Evolutionary conservation across 2,329 filamentous ascomycete species (phyloP), one percentile per base, ranked within the genome.

Genomic region (Leptographium wingfieldii): DNA sequence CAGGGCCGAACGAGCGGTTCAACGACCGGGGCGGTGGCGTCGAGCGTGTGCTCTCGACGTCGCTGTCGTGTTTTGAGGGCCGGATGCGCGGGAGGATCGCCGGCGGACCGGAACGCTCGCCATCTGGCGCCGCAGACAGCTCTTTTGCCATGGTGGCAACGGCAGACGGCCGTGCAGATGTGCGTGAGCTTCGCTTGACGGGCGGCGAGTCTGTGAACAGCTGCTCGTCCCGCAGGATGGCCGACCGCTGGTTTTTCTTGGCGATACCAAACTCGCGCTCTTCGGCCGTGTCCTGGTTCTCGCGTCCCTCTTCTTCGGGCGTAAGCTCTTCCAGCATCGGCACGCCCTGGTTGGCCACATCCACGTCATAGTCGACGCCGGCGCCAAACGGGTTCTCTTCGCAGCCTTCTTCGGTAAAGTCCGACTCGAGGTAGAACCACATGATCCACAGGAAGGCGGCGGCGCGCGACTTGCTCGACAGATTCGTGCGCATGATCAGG

Each of bases 351-450:
- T 86, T 87, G 51, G 82, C 81, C 1, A 86, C 81, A 62, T 83
- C 80, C 1, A 82, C 73, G 10, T 77, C 80, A 63, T 87, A 87
- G 67, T 86, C 84, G 2, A 87, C 81, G 14, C 84, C 85, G 12
- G 77, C 70, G 0, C 94, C 94, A 67, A 96, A 99, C 0, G 94
- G 94, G 68, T 99, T 99, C 66, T 89, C 86, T 55, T 90, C 80
- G 53, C 90, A 92, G 60, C 89, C 90, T 67, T 96, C 89, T 66
- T 87, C 84, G 0, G 89, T 89, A 66, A 96, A 97, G 70, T 96
- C 90, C 33, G 92, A 96, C 71, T 99, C 94, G 22, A 99, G 80
- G 69, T 99, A 97, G 78, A 94, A 96, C 94, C 94, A 99, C 85
- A 99, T 95, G 64, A 99, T 77, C 94, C 94, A 99, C 25, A 99